phyloP scores from a whole-genome alignment of 139 green algal genomes.

The Gonium pectorale region DNA sequence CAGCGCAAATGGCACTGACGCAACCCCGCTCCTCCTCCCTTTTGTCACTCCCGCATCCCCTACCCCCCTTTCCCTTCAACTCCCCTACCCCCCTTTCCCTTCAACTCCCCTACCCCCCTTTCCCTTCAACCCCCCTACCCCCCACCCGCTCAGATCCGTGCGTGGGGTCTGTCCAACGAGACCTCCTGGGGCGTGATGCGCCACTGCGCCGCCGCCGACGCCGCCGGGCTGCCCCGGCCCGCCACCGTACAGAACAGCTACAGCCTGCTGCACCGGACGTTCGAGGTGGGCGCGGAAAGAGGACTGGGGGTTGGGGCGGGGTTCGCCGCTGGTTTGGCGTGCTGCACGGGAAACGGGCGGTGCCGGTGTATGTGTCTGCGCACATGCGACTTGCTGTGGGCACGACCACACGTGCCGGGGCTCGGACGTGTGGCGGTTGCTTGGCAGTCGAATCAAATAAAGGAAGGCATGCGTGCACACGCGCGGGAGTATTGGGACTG shows the following conservation, averaged over 20 bases:
- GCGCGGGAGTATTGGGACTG: no score
- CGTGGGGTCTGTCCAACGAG: slow-evolving; percentile 85
- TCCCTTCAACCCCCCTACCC: background rate
- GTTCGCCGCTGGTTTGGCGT: no score
- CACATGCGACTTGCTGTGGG: no score
- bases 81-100: background rate
- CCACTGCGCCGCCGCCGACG: slow-evolving; percentile 59
- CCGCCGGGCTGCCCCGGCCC: slow-evolving; percentile 60
- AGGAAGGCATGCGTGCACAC: no score
- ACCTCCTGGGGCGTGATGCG: slow-evolving; percentile 67
- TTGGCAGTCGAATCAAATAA: no score
- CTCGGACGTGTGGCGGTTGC: no score
- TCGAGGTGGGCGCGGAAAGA: slow-evolving; percentile 47
- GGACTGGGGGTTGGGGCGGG: no score
- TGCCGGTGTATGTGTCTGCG: background rate
- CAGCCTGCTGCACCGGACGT: slow-evolving; percentile 56
- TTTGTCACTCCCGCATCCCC: background rate
- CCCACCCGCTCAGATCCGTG: slow-evolving; percentile 53
- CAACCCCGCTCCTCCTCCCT: background rate
- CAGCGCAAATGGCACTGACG: background rate
- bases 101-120: background rate
- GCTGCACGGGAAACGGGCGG: no score
- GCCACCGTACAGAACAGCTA: slow-evolving; percentile 84
- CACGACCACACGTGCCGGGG: no score
- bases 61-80: background rate